Base-by-base conservation (phyloP, 176 grass and related monocot species). In the Zoysia japonica region DNA sequence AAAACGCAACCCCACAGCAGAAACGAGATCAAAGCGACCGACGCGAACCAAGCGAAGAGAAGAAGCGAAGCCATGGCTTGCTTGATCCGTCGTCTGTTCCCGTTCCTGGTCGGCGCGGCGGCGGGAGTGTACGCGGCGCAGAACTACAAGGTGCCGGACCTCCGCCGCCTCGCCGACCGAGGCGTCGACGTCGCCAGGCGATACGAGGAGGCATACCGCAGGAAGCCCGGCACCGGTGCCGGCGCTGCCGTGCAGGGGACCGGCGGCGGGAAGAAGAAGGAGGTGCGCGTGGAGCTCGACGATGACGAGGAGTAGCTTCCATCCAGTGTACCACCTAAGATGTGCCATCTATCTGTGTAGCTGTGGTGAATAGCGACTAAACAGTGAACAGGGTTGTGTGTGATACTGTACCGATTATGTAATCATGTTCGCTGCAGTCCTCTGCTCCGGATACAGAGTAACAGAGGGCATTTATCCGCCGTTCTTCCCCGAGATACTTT, bases 161-260 rank as follows among this genome's bases (percentile, higher is more conserved):
- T 95, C 45, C 78, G 64, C 2, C 15, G 7, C 67, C 65, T 85
- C 71, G 87, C 78, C 17, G 45, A 82, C 61, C 60, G n/a, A 9
- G 51, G 80, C 76, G 79, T 76, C 56, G 77, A 76, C 71, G 57
- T 70, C 57, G 84, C 91, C 54, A 45, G 69, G 77, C 57, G 77
- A 0, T 90, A 95, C 51, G 93, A 95, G 87, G 87, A 95, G 89
- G 44, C 85, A 16, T 85, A 95, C 76, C 87, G 93, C 74, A 89
- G 80, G 80, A 88, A 84, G 79, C 50, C 54, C 44, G 4, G n/a
- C 3, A 28, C 28, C 28, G 28, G 28, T 28, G 10, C 61, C 0
- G 5, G 1, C 14, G 37, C 5, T 9, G 65, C 10, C 45, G 54
- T 3, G 28, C 28, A 28, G 35, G 73, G 64, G 4, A 12, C 20